A percentile compares a stretch with the other conserved stretches of the same genome.
phyloP scores from a whole-genome alignment of 2,329 filamentous ascomycete genomes.

The Xylaria sp. region DNA sequence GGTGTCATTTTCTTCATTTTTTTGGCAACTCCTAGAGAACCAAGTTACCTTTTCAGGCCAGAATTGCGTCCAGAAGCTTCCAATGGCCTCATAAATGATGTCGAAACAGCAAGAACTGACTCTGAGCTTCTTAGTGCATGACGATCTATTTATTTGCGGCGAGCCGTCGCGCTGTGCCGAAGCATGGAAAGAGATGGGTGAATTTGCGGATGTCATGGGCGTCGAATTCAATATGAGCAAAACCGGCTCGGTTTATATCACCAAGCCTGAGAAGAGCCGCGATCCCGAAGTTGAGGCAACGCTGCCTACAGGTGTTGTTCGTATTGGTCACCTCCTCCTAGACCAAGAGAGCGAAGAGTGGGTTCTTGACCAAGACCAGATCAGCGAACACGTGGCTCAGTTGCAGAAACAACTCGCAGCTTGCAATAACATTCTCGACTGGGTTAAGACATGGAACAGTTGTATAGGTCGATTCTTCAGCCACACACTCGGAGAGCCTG shows the following conservation, averaged over 20 bases:
- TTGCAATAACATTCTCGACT: conserved; percentile 52
- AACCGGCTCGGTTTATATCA: conserved; percentile 48
- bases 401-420: conserved; percentile 59
- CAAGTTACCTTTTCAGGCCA: too few relatives aligned
- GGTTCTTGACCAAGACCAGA: conserved; percentile 58
- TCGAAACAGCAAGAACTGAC: too few relatives aligned
- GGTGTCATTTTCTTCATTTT: too few relatives aligned
- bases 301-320: conserved; percentile 58
- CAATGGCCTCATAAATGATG: too few relatives aligned
- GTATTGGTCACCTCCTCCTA: conserved; percentile 61
- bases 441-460: conserved; percentile 52
- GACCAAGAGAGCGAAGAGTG: conserved; percentile 54
- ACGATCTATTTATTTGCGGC: conserved; percentile 56
- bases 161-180: conserved; percentile 46
- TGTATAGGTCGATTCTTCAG: conserved; percentile 54
- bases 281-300: conserved; percentile 30
- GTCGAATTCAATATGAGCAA: conserved; percentile 49
- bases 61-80: too few relatives aligned
- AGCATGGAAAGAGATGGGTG: conserved; percentile 51
- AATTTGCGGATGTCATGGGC: conserved; percentile 50
- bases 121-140: too few relatives aligned
- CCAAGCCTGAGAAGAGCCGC: conserved; percentile 27
- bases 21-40: too few relatives aligned
- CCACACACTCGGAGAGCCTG: conserved; percentile 52
- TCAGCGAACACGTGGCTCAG: conserved; percentile 60